Evolutionary conservation across 2,329 filamentous ascomycete species (phyloP).

Genomic region (Scytalidium sp.): DNA sequence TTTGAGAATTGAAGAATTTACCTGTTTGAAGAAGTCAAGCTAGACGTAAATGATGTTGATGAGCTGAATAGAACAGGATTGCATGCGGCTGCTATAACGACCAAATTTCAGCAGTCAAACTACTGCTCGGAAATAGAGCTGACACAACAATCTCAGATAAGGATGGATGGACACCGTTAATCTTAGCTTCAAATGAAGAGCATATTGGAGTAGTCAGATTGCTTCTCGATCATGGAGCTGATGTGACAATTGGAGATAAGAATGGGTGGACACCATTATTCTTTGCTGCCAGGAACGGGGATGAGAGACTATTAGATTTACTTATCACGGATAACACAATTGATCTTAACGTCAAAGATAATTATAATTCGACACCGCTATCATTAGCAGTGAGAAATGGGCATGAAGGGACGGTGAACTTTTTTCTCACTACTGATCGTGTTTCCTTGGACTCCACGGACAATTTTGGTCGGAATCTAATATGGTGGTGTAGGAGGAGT

Average conservation of each 20-base stretch:
- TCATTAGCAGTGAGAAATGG: too few relatives aligned
- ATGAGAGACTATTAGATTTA: too few relatives aligned
- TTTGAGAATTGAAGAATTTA: too few relatives aligned
- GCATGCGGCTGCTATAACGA: constrained; percentile 1
- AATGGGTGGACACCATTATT: constrained; percentile 9
- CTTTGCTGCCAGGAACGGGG: constrained; percentile 4
- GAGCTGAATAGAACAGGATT: constrained; percentile 1
- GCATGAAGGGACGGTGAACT: too few relatives aligned
- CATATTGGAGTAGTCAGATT: constrained; percentile 2
- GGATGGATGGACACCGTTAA: constrained; percentile 3
- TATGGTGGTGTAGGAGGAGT: too few relatives aligned
- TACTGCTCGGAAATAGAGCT: constrained; percentile 1
- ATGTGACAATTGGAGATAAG: constrained; percentile 5
- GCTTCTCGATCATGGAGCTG: too few relatives aligned
- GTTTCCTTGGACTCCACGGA: too few relatives aligned
- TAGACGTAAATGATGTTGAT: constrained; percentile 1
- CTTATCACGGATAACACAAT: too few relatives aligned
- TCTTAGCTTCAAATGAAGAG: constrained; percentile 1
- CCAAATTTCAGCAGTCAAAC: background rate
- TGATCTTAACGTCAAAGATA: too few relatives aligned
- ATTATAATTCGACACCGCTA: too few relatives aligned
- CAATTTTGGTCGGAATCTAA: too few relatives aligned
- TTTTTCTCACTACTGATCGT: too few relatives aligned
- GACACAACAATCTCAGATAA: constrained; percentile 1
- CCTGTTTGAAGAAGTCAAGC: constrained; percentile 4